Percentiles rank a stretch among this genome's conserved stretches.
Conservation (phyloP, 169 alveolate genomes). For the Plasmodium ovale region DNA sequence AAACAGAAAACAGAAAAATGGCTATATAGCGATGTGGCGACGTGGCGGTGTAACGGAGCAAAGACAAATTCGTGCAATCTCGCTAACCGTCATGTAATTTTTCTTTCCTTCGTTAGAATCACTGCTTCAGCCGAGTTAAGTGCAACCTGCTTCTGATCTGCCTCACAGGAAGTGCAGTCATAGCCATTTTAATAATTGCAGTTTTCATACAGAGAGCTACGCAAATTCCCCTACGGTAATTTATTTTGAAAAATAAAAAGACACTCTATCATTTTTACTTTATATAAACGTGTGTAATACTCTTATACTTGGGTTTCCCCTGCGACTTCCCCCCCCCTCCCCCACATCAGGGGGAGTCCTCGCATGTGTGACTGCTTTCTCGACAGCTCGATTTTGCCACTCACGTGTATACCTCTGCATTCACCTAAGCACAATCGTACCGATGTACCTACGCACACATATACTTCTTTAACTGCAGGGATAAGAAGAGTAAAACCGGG, state of each 20-base stretch:
- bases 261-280: not conserved
- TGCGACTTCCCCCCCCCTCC: too few species aligned
- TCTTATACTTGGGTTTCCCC: not conserved
- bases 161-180: conserved; percentile 4
- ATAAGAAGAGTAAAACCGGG: not conserved
- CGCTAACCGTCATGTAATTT: not conserved
- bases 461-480: not conserved
- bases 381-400: too few species aligned
- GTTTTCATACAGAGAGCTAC: conserved; percentile 46
- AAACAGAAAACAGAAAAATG: too few species aligned
- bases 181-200: conserved; percentile 11
- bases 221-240: conserved; percentile 13
- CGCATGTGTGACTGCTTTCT: too few species aligned
- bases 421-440: not conserved
- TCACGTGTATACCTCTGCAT: not conserved
- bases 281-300: not conserved
- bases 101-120: not conserved
- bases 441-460: not conserved
- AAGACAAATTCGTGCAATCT: not conserved
- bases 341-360: too few species aligned
- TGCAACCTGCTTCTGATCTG: conserved; percentile 7
- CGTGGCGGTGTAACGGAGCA: not conserved
- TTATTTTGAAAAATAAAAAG: not conserved
- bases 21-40: too few species aligned
- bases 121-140: conserved; percentile 2